Evolutionary conservation across 805 yeast species (phyloP).

Genomic region (Teunomyces barrocoloradensis): DNA sequence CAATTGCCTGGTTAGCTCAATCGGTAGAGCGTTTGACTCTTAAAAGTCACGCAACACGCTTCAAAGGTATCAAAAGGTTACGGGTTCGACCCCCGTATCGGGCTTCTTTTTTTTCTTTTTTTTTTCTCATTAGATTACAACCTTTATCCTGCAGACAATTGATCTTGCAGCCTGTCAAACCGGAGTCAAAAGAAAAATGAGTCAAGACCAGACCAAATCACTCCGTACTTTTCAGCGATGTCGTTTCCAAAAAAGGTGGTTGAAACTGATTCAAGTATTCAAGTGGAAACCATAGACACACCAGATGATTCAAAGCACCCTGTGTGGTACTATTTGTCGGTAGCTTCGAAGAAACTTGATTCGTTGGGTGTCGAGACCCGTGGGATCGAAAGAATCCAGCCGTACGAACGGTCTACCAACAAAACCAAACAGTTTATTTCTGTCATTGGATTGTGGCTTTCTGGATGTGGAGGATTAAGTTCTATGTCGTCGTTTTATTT

Average conservation of each 20-base stretch:
- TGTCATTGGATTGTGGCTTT: conserved; percentile 75
- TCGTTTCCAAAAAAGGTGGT: neutral
- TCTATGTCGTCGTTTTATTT: conserved; percentile 82
- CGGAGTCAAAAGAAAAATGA: neutral
- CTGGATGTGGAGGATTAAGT: conserved; percentile 85
- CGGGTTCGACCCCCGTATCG: conserved; percentile 19
- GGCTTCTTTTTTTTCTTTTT: conserved; percentile 10
- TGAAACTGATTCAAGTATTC: neutral
- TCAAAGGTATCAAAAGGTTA: conserved; percentile 14
- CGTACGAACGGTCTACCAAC: conserved; percentile 56
- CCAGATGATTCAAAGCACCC: neutral
- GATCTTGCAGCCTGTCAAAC: neutral
- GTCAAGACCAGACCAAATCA: neutral
- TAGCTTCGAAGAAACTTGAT: conserved; percentile 33
- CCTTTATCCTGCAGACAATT: neutral
- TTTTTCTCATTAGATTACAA: neutral
- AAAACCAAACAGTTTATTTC: conserved; percentile 29
- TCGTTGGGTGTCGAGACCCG: conserved; percentile 65
- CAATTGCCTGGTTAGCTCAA: conserved; percentile 12
- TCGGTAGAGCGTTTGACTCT: conserved; percentile 15
- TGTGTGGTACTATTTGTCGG: neutral
- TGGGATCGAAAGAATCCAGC: conserved; percentile 74
- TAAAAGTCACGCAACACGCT: conserved; percentile 2
- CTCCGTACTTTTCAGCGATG: neutral
- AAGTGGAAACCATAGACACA: neutral